phyloP scores from a whole-genome alignment of 2,329 filamentous ascomycete species.

The Diaporthe sp. region DNA sequence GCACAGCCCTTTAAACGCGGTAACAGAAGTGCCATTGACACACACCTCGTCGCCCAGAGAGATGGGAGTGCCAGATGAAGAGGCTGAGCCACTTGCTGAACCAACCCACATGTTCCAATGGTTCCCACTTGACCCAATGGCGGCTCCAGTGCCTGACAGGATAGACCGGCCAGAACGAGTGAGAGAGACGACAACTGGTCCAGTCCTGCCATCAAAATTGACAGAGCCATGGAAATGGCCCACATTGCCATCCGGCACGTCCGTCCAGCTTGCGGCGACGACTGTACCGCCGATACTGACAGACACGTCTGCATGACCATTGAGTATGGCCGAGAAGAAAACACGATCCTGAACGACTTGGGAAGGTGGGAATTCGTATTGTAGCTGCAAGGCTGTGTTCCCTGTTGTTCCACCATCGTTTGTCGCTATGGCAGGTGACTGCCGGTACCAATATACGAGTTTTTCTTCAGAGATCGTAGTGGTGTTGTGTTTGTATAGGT shows the following conservation, averaged over 20 bases:
- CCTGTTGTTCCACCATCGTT: no score
- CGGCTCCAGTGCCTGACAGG: not conserved
- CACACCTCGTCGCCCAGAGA: not conserved
- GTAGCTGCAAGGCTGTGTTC: constrained; percentile 41
- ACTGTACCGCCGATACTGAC: not conserved
- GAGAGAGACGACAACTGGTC: not conserved
- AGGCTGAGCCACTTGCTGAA: not conserved
- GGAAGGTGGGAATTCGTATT: constrained; percentile 38
- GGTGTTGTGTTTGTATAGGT: constrained; percentile 54
- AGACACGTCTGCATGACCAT: not conserved
- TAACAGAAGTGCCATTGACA: not conserved
- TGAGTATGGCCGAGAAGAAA: not conserved
- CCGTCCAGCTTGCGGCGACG: not conserved
- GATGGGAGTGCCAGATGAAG: not conserved
- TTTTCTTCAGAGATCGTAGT: constrained; percentile 43
- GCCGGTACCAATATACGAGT: constrained; percentile 48
- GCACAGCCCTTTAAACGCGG: not conserved
- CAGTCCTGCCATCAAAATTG: not conserved
- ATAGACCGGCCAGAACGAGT: not conserved
- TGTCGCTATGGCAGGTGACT: constrained; percentile 41
- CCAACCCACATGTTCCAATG: not conserved
- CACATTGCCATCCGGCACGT: not conserved
- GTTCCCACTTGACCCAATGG: not conserved
- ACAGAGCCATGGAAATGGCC: not conserved
- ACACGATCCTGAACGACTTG: not conserved